Evolutionary conservation across 2,329 filamentous ascomycete genomes (phyloP), one percentile per base, ranked within the genome.

Genomic region (Aspergillus glaucus): DNA sequence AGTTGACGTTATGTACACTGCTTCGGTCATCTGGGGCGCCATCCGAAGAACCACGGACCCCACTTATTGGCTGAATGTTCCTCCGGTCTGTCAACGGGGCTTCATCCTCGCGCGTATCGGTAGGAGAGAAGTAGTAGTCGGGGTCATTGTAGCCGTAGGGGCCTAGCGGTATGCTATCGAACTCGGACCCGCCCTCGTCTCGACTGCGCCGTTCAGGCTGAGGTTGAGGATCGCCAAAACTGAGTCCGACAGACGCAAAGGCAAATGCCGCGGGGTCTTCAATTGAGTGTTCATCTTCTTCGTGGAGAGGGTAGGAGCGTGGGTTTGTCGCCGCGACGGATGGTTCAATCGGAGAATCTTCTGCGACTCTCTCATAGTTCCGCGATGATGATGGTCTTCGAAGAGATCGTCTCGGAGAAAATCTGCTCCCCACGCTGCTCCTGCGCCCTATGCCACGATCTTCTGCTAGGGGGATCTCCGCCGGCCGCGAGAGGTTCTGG

Each of bases 51-150:
- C 69, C 69, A 17, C 64, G 64, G 15, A 72, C 71, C 15, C 78
- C 77, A 53, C 75, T 78, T 40, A 82, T 79, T 40, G 80, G 79
- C 53, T 81, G 76, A 40, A 83, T 63, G 53, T 79, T 75, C 50
- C 69, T 73, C 48, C 69, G 63, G 56, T 82, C 76, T 1, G 82
- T 86, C 63, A 84, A 66, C 12, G 76, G 79, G 63, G 81, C 67
- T 62, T 80, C 77, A 65, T 81, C 75, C 53, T 80, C 75, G 39
- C 73, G 68, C 28, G 69, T 70, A 48, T 77, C 75, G 36, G 72
- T 69, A 9, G 75, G 73, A 4, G 80, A 75, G 52, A 79, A 79
- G 60, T 80, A 82, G 49, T 77, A 60, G n/a, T 75, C 73, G 32
- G 74, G 72, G 47, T 74, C 75, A 48, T 79, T 60, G 50, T 62